Conservation (phyloP, 768 basidiomycete species). For the Clitopilus hobsonii region DNA sequence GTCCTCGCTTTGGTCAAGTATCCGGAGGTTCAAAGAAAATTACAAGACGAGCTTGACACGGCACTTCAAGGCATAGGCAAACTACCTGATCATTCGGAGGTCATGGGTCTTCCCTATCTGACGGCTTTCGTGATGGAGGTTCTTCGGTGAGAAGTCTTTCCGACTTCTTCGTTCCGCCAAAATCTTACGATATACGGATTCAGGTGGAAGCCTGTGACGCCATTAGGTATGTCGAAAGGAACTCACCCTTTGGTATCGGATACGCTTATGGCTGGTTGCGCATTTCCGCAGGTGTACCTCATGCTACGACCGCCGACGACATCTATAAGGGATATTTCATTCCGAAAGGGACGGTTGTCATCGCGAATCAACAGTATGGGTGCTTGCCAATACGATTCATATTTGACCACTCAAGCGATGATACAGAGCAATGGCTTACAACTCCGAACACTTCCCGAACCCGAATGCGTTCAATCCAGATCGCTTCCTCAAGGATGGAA, state of each 20-base stretch:
- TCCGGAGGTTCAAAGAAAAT: slow-evolving; percentile 26
- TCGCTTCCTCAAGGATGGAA: slow-evolving; percentile 36
- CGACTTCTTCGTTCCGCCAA: background rate
- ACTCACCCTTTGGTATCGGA: background rate
- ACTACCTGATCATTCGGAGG: slow-evolving; percentile 11
- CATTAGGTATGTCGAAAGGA: background rate
- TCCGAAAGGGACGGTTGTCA: slow-evolving; percentile 8
- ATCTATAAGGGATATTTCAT: slow-evolving; percentile 8
- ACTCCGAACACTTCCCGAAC: slow-evolving; percentile 29
- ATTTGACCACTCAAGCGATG: slow-evolving; percentile 34
- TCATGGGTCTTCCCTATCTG: slow-evolving; percentile 30
- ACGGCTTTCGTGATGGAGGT: slow-evolving; percentile 43
- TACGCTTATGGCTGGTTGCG: background rate
- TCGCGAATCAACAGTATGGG: slow-evolving; percentile 9
- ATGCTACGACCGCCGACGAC: slow-evolving; percentile 11
- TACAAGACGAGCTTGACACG: slow-evolving; percentile 11
- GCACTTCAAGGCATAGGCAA: slow-evolving; percentile 7
- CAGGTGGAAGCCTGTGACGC: background rate
- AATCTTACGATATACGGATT: background rate
- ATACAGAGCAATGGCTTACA: slow-evolving; percentile 35
- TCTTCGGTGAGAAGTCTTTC: slow-evolving; percentile 29
- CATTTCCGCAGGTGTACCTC: slow-evolving; percentile 3
- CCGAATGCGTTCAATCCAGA: slow-evolving; percentile 46
- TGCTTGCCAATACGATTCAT: background rate
- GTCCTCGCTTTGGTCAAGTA: slow-evolving; percentile 31